Evolutionary conservation across 2,329 filamentous ascomycete species (phyloP).

Genomic region (Colletotrichum truncatum): DNA sequence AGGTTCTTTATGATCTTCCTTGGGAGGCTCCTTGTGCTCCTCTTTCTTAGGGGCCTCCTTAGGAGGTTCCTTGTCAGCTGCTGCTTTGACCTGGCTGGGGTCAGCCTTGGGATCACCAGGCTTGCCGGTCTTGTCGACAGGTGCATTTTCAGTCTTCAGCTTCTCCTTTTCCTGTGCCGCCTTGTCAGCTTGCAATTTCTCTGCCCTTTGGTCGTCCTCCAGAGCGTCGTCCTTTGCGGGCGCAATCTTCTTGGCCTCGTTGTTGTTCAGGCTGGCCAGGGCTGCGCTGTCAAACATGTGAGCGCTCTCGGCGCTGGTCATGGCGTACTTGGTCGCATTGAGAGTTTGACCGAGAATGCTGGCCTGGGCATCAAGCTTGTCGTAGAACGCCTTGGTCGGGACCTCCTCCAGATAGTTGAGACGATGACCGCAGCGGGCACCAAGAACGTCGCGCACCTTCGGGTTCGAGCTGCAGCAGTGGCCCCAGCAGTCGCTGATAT

Average conservation of each 20-base stretch:
- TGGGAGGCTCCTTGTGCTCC: not conserved
- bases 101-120: conserved; percentile 24
- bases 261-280: conserved; percentile 11
- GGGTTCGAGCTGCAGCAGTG: conserved; percentile 32
- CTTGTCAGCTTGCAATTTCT: conserved; percentile 17
- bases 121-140: conserved; percentile 16
- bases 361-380: conserved; percentile 29
- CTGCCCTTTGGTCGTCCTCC: conserved; percentile 29
- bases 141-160: conserved; percentile 20
- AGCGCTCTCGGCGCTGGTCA: conserved; percentile 19
- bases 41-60: not conserved
- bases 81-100: conserved; percentile 5
- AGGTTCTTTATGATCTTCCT: conserved; percentile 4
- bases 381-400: conserved; percentile 27
- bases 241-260: conserved; percentile 18
- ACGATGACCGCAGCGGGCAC: conserved; percentile 31
- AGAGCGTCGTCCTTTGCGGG: conserved; percentile 21
- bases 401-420: conserved; percentile 31
- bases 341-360: conserved; percentile 22
- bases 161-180: conserved; percentile 16
- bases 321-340: conserved; percentile 29
- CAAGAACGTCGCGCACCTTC: conserved; percentile 27
- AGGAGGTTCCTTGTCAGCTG: not conserved
- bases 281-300: conserved; percentile 27
- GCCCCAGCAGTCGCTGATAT: conserved; percentile 34